Evolutionary conservation across 805 yeast genomes (phyloP), one percentile per base, ranked within the genome.

Genomic region (Metschnikowia borealis): DNA sequence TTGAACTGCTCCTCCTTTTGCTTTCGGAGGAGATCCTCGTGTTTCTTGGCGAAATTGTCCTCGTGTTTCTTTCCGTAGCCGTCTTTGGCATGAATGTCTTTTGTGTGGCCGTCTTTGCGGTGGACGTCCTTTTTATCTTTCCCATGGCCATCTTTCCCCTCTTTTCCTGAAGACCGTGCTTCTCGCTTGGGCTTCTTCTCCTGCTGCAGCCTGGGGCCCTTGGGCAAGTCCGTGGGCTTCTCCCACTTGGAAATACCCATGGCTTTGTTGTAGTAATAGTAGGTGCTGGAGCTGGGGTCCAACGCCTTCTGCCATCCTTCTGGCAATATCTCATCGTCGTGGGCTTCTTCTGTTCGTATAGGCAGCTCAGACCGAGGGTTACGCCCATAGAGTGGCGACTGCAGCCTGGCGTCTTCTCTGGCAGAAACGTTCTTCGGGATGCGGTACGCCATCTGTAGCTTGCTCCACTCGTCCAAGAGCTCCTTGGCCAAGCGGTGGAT

Each of bases 381-480:
- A 14, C 61, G 35, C 11, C 54, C 57, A 29, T 41, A 52, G 18
- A 39, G 48, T 5, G 58, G 60, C 15, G 59, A 52, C 15, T 38
- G 44, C 6, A 49, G 38, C 18, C 36, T 29, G 15, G 33, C 18
- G 3, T 55, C 57, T 15, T 41, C 52, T 2, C 47, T 35, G 20
- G 47, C 41, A 8, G 48, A 54, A 29, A 33, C 68, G 37, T 75
- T 76, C 58, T 91, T 84, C 1, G 95, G 91, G 46, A 92, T 91
- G 41, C 94, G 79, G 62, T 85, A 87, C n/a, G 90, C 91, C 79
- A 88, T 82, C 62, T 86, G 84, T 52, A 88, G 78, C 23, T 71
- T 70, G 41, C 83, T 72, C 97, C 97, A 92, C 49, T 75, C 84
- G 0, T 75, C 71, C 26, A 88, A 59, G 36, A 92, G 67, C 5